Base-by-base conservation (phyloP, 2,329 filamentous ascomycete species). In the Beauveria medogensis region DNA sequence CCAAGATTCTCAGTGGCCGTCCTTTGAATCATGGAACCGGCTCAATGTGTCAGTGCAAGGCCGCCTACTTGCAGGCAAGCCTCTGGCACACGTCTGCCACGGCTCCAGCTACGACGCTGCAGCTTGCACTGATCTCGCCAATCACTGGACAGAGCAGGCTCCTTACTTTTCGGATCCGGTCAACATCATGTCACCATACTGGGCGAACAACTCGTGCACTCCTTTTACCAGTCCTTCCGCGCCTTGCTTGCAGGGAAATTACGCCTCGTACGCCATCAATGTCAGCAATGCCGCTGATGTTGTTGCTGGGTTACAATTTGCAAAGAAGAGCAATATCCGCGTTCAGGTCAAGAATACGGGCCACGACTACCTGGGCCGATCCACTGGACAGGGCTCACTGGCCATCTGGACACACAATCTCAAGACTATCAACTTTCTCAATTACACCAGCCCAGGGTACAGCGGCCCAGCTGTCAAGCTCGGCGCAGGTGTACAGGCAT, bases 1-100 rank as follows among this genome's bases (percentile, higher is more conserved):
- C 0, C 78, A 77, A 18, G 80, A 85, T 60, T n/a, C 64, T 1
- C 78, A 75, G 66, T 88, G 84, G 82, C 84, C 84, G 0, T 69
- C 71, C 0, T 24, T 64, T 0, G 51, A 65, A 1, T 69, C 70
- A 5, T 87, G 84, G 83, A 65, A 71, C 7, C 59, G 66, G 0
- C 76, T 87, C 56, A 85, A 87, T 65, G 59, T 67, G 16, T 78
- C 82, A 1, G 71, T 86, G 2, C 71, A 73, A 24, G 82, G 81
- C 1, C 73, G 71, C 5, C 71, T 87, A 30, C 72, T 86, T 47
- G 74, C 76, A 12, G 83, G 80, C 0, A 70, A 78, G 2, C 83
- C 84, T 0, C 66, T 85, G 3, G 83, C 76, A 0, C 69, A 76
- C 2, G 72, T 78, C 0, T 87, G 83, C 66, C 83, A 86, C 64